Base-by-base conservation (phyloP, 306 rosid species). In the Heteromeles arbutifolia region DNA sequence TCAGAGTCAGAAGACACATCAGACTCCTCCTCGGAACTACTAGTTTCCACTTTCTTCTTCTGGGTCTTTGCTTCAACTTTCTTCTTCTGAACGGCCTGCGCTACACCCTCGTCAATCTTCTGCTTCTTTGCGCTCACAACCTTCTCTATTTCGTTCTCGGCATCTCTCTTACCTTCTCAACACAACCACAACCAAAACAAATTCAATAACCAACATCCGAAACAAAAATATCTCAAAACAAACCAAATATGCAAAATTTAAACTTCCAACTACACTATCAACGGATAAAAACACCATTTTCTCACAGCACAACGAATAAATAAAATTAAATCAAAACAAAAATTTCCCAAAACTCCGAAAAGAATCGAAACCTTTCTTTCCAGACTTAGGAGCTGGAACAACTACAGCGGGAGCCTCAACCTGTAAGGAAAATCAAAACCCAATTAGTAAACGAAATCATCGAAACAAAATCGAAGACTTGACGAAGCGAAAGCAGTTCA, bases 161-260 rank as follows among this genome's bases (percentile, higher is more conserved):
- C 89, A 71, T 86, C 90, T 48, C 98, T 85, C 88, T 95, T 95
- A 32, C 87, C 97, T 92, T 54, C 22, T 53, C 24, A 45, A 8
- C 15, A 1, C 24, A 65, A 67, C 19, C 25, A 69, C 9, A 22
- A 59, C 6, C 4, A 8, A 24, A 10, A 8, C 54, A 50, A 50
- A 50, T 0, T 50, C 21, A 18, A 50, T 50, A 50, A 50, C 54
- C 21, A 6, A 50, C 21, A 15, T 50, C 54, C 21, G 54, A 50
- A 15, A 50, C 21, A 5, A 50, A 48, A 50, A 50, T 17, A 50
- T 50, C 54, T 18, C 54, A 17, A 50, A 50, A 15, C 54, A 50
- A 50, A 50, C 21, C 18, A 50, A 50, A 10, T 28, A 61, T 37
- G 44, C 48, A 69, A 26, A 54, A 34, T 21, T 31, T 5, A 45